Conservation (phyloP, 2,329 filamentous ascomycete species). For the Metarhizium sp. region DNA sequence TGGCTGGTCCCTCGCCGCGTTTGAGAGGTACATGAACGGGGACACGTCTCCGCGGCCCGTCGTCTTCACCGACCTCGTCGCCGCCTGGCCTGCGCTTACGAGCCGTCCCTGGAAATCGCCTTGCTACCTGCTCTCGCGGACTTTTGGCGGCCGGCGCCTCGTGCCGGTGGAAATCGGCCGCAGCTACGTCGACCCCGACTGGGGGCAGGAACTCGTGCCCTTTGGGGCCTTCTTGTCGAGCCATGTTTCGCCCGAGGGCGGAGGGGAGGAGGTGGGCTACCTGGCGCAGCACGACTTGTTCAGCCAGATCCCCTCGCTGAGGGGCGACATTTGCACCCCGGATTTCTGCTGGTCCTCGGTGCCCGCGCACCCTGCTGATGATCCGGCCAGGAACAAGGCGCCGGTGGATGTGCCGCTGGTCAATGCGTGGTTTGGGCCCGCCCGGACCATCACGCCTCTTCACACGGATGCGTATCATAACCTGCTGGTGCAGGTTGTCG, state of each 20-base stretch:
- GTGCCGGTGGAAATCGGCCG: slow-evolving; percentile 81
- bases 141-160: slow-evolving; percentile 66
- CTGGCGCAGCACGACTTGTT: slow-evolving; percentile 89
- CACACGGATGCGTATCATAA: slow-evolving; percentile 96
- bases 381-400: slow-evolving; percentile 24
- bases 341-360: slow-evolving; percentile 75
- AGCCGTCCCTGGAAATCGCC: slow-evolving; percentile 62
- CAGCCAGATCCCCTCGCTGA: slow-evolving; percentile 66
- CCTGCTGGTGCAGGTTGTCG: slow-evolving; percentile 80
- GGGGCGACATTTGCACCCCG: slow-evolving; percentile 67
- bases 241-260: slow-evolving; percentile 40
- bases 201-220: slow-evolving; percentile 72
- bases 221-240: slow-evolving; percentile 61
- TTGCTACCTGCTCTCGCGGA: slow-evolving; percentile 63
- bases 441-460: slow-evolving; percentile 79
- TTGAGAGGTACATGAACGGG: slow-evolving; percentile 51
- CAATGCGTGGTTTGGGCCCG: slow-evolving; percentile 90
- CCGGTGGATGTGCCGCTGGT: slow-evolving; percentile 53
- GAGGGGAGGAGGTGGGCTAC: slow-evolving; percentile 52
- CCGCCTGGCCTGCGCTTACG: slow-evolving; percentile 67
- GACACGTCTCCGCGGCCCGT: slow-evolving; percentile 46
- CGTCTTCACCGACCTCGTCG: slow-evolving; percentile 56
- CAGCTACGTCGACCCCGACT: slow-evolving; percentile 77
- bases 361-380: slow-evolving; percentile 40
- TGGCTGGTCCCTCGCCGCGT: slow-evolving; percentile 44